Conservation (phyloP, 2,329 filamentous ascomycete species). For the Cercospora zeina region DNA sequence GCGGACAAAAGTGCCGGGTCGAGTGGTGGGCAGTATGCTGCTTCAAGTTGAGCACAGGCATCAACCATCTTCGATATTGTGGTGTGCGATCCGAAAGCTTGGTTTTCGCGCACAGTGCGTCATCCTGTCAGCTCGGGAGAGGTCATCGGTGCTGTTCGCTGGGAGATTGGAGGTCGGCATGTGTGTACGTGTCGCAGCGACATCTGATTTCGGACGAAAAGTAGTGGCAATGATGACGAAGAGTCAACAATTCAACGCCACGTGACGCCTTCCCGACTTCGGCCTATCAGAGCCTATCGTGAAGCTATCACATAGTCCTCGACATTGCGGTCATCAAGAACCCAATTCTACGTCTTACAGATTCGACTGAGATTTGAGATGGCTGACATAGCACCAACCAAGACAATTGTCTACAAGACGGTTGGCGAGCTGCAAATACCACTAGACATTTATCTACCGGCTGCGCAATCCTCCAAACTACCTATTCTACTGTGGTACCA, state of each 20-base stretch:
- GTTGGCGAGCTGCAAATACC: slow-evolving; percentile 28
- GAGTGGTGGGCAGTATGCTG: slow-evolving; percentile 70
- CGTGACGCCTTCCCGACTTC: neutral
- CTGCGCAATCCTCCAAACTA: slow-evolving; percentile 20
- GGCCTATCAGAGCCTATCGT: slow-evolving; percentile 5
- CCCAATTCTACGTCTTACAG: neutral
- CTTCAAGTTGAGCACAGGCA: slow-evolving; percentile 48
- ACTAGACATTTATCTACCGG: slow-evolving; percentile 31
- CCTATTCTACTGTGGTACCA: slow-evolving; percentile 34
- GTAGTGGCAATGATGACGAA: slow-evolving; percentile 5
- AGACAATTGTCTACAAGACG: slow-evolving; percentile 32
- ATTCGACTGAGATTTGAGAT: slow-evolving; percentile 7
- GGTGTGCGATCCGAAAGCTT: neutral
- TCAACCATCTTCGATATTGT: slow-evolving; percentile 35
- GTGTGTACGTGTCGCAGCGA: neutral
- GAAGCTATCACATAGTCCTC: neutral
- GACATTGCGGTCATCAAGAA: neutral
- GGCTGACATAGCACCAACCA: slow-evolving; percentile 24
- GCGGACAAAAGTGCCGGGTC: slow-evolving; percentile 77
- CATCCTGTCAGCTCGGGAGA: neutral
- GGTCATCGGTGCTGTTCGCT: slow-evolving; percentile 1
- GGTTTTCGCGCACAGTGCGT: slow-evolving; percentile 4
- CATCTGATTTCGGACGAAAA: neutral
- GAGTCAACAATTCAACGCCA: neutral
- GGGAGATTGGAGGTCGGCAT: neutral